Evolutionary conservation across 257 asterid species (phyloP), one percentile per base, ranked within the genome.

Genomic region (Avicennia marina): DNA sequence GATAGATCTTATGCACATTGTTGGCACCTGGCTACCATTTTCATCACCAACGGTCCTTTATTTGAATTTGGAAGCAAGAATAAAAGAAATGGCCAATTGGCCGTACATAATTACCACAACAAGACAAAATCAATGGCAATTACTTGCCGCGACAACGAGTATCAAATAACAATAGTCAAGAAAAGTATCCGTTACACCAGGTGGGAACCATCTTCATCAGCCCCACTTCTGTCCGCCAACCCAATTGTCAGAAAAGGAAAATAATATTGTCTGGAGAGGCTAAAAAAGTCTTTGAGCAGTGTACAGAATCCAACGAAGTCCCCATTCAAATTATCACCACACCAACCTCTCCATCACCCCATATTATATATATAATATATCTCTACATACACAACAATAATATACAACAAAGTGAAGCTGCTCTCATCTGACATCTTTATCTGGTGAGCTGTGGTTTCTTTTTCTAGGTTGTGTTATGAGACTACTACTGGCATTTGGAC

Each of bases 21-120:
- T 19, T n/a, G 7, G 9, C 12, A 31, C 43, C 17, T 27, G 26
- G 13, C 10, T 6, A 34, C 13, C 2, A 11, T 19, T 39, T 12
- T 50, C 13, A 26, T 36, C n/a, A 24, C 29, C 68, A 68, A 68
- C 73, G 68, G 73, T 68, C 68, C 4, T 16, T 41, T 60, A 44
- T 68, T 68, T 60, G 68, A 68, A 68, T 54, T 42, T 27, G 39
- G 21, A 18, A 50, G 4, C 39, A 33, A 5, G 46, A 39, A 25
- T 7, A 9, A 38, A 36, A 53, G 11, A 34, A 6, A 29, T 21
- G 27, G 7, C 45, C 36, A 12, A 27, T 27, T 19, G 32, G n/a
- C 2, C 7, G 24, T 26, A 39, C 25, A 33, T 56, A 25, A 25
- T 0, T 8, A 26, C 6, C 25, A 6, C 46, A 45, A 11, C 21